Base-by-base conservation (phyloP, 2,329 filamentous ascomycete species). In the Neocucurbitaria cava region DNA sequence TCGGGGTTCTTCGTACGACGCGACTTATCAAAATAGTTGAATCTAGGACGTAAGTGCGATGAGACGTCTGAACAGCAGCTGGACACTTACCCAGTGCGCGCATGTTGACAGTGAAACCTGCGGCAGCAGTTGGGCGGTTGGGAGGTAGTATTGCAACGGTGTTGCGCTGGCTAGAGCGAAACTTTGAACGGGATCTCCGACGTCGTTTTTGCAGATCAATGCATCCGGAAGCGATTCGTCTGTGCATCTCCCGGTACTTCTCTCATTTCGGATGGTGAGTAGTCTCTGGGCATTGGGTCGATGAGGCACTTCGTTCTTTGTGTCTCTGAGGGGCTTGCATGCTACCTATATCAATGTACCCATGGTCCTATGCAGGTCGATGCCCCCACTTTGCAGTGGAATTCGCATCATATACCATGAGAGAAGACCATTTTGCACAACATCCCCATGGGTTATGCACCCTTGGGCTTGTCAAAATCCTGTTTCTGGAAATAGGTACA, bases 161-260 rank as follows among this genome's bases (percentile, higher is more conserved):
- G 43, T 24, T 40, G 51, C 44, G 24, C 20, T 46, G 47, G 49
- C 47, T 33, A 43, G 36, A 53, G 46, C 42, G 38, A 56, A 38
- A 58, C 35, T 42, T 41, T 62, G 56, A 55, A 56, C 53, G 54
- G 51, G 62, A 58, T 61, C 56, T 44, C 50, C 56, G 61, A 54
- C 52, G 50, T 43, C 46, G 59, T 30, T 33, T 35, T 21, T 49
- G 63, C 46, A 61, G 63, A 65, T 66, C 63, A 45, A 40, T 47
- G 50, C 46, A 54, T 48, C 44, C 40, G 35, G 5, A 46, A 50
- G 52, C 48, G 55, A 59, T 61, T 53, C 33, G 50, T 41, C 55
- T 52, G 56, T 59, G 56, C 55, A 51, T 21, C 39, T 17, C n/a
- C 10, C 17, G 18, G n/a, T 46, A 20, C 36, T 46, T 13, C n/a